Conservation (phyloP, 164 flowering plant genomes). For the Saururus chinensis region DNA sequence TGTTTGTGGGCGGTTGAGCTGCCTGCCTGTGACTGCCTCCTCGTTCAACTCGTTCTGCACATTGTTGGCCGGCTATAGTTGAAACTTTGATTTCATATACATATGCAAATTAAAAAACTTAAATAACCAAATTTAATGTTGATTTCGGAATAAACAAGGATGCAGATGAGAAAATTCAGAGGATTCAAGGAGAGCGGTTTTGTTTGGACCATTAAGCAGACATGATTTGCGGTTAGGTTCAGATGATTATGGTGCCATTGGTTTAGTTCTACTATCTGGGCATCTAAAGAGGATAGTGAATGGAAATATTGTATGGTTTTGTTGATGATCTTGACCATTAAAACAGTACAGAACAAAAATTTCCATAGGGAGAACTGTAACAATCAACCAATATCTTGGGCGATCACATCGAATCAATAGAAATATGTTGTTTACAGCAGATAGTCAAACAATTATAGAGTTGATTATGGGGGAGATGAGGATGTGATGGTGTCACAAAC, state of each 20-base stretch:
- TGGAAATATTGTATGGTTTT: no score
- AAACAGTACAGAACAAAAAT: neutral
- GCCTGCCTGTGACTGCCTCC: conserved; percentile 1
- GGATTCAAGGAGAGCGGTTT: neutral
- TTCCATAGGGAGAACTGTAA: neutral
- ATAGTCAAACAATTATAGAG: neutral
- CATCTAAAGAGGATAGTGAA: neutral
- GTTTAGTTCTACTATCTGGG: neutral
- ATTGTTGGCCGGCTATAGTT: neutral
- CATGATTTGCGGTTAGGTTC: no score
- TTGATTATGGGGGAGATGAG: neutral
- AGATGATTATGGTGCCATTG: no score
- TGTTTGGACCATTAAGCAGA: neutral
- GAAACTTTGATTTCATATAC: neutral
- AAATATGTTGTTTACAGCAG: neutral
- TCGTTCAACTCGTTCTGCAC: neutral
- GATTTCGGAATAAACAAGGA: neutral
- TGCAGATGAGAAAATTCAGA: neutral
- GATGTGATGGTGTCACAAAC: neutral
- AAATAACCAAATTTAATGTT: no score
- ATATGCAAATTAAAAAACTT: no score
- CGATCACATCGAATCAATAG: neutral
- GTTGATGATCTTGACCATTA: no score
- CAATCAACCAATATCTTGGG: neutral
- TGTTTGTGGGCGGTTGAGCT: conserved; percentile 12